Evolutionary conservation across 2,329 filamentous ascomycete genomes (phyloP).

Genomic region (Fusarium burgessii): DNA sequence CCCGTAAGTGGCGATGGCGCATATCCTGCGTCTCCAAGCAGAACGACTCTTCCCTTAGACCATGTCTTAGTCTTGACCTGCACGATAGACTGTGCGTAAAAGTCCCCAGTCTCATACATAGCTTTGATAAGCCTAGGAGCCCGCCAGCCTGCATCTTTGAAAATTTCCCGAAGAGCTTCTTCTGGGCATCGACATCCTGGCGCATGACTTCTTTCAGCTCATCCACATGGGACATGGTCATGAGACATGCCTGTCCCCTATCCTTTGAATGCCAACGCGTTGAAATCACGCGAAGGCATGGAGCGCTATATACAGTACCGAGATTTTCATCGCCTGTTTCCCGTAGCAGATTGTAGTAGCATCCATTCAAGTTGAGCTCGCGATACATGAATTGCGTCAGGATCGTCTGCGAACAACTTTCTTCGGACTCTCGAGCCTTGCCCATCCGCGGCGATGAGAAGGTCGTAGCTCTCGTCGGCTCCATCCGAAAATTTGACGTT

Average conservation of each 20-base stretch:
- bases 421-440: conserved; percentile 24
- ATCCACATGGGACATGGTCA: conserved; percentile 48
- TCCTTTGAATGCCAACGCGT: conserved; percentile 31
- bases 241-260: conserved; percentile 45
- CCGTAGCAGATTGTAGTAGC: conserved; percentile 20
- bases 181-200: conserved; percentile 50
- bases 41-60: conserved; percentile 53
- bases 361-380: conserved; percentile 19
- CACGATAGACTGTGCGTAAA: conserved; percentile 57
- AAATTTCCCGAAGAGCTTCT: conserved; percentile 55
- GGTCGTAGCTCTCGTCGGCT: conserved; percentile 21
- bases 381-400: conserved; percentile 19
- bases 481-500: conserved; percentile 16
- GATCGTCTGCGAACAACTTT: conserved; percentile 16
- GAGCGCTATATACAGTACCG: conserved; percentile 25
- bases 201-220: conserved; percentile 41
- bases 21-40: conserved; percentile 64
- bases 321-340: conserved; percentile 16
- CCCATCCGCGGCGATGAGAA: conserved; percentile 30
- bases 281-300: conserved; percentile 23
- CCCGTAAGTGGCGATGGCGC: conserved; percentile 60
- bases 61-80: conserved; percentile 56
- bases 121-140: conserved; percentile 51
- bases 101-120: conserved; percentile 55
- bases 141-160: conserved; percentile 61